Base-by-base conservation (phyloP, 306 rosid species). In the Sechiopsis laciniata region DNA sequence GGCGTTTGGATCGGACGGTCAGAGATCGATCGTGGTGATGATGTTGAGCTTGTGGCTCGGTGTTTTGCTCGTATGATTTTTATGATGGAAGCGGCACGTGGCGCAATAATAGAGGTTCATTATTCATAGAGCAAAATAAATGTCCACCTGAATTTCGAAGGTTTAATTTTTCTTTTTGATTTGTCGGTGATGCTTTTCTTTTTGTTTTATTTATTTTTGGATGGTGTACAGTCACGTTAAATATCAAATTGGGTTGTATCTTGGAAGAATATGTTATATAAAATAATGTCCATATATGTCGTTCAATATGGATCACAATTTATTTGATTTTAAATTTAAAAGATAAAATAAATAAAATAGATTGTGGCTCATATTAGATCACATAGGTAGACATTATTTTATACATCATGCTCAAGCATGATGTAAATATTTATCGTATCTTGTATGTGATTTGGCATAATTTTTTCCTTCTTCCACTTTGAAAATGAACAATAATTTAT, bases 21-120 rank as follows among this genome's bases (percentile, higher is more conserved):
- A 91, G 76, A 84, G 78, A 84, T 73, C 84, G 70, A 7, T 77
- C 3, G 42, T 85, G 79, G 83, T 17, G 19, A 2, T 26, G 29
- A 37, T 84, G 45, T 63, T 90, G 42, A 78, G 91, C 79, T 78
- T 94, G 54, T 52, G 83, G 63, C 14, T 86, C 14, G 95, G 84
- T 8, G 21, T 78, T 79, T 70, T 89, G 82, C 59, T 81, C 77
- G 60, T 83, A 51, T 91, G 81, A 84, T 52, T 51, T 52, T 12
- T 52, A 17, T 4, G 17, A 35, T n/a, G 29, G 29, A 51, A 26
- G 1, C 8, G 26, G 16, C 22, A 59, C 67, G 66, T 73, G 76
- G 66, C 67, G 19, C 7, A 1, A 29, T 35, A 29, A 0, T 29
- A 69, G 29, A 72, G 29, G 76, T 32, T 14, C 32, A 20, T 32